phyloP scores from a whole-genome alignment of 1,139 yeast species.

The Hyphopichia buzzinii region DNA sequence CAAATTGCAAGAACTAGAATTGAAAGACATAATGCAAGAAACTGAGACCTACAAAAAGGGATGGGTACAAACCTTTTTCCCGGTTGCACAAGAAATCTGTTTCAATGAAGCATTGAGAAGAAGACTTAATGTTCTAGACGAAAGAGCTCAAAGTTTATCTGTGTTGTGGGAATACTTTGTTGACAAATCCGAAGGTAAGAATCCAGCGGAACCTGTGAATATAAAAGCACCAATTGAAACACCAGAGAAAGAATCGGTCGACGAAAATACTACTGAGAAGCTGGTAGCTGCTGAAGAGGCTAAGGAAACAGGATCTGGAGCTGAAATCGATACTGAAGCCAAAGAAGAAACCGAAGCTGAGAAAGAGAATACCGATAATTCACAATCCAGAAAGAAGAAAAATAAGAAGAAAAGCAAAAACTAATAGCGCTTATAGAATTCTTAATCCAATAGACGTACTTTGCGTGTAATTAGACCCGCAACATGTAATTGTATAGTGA shows the following conservation, averaged over 20 bases:
- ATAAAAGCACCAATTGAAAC: neutral
- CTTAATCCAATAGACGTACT: no score
- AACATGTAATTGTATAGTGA: no score
- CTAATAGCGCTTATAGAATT: no score
- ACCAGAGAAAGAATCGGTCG: no score
- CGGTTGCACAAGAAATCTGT: conserved; percentile 83
- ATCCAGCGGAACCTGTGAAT: neutral
- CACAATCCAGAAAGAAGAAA: neutral
- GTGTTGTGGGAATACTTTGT: conserved; percentile 49
- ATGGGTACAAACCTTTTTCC: conserved; percentile 77
- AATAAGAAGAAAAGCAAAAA: conserved; percentile 1
- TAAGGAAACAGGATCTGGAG: neutral
- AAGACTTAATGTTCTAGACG: conserved; percentile 65
- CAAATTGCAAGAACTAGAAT: conserved; percentile 76
- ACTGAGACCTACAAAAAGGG: conserved; percentile 72
- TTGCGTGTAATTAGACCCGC: no score
- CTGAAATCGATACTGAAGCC: neutral
- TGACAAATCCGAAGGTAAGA: conserved; percentile 15
- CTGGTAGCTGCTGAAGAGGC: neutral
- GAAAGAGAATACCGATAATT: neutral
- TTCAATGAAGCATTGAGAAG: conserved; percentile 88
- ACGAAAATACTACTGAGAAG: no score
- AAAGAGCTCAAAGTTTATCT: conserved; percentile 47
- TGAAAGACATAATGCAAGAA: conserved; percentile 74
- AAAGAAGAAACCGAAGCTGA: neutral